A percentile compares a stretch with the other conserved stretches of the same genome.
phyloP scores from a whole-genome alignment of 2,329 filamentous ascomycete species.

The Chaetomium sp. region DNA sequence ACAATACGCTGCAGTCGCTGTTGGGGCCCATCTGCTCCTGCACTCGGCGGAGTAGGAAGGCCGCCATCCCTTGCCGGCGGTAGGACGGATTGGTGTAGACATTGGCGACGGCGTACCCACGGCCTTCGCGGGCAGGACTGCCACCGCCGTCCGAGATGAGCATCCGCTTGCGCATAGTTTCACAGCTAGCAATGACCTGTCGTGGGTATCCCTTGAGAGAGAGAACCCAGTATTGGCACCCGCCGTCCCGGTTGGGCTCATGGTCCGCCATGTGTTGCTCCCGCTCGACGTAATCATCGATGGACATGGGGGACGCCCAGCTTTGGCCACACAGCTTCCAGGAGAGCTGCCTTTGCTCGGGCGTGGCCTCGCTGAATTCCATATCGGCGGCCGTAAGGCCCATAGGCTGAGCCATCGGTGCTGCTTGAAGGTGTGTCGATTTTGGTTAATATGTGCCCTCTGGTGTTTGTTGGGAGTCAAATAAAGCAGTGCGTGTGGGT shows the following conservation, averaged over 20 bases:
- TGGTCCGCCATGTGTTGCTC: constrained; percentile 37
- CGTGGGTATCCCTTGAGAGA: constrained; percentile 36
- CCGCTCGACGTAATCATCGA: constrained; percentile 38
- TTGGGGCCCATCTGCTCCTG: constrained; percentile 41
- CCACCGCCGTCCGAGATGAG: constrained; percentile 33
- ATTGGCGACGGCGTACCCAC: constrained; percentile 41
- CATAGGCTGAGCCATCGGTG: constrained; percentile 31
- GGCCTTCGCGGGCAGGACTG: constrained; percentile 34
- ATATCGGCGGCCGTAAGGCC: constrained; percentile 33
- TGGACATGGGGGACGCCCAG: constrained; percentile 39
- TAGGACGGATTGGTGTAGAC: constrained; percentile 43
- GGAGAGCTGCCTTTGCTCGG: constrained; percentile 37
- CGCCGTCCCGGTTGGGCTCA: constrained; percentile 34
- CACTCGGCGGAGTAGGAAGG: constrained; percentile 40
- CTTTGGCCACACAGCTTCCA: constrained; percentile 39
- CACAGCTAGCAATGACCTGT: constrained; percentile 43
- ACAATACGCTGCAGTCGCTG: constrained; percentile 42
- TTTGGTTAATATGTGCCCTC: background rate
- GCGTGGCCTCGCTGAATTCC: constrained; percentile 37
- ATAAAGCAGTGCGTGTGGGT: background rate
- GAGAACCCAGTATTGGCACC: constrained; percentile 41
- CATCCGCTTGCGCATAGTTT: constrained; percentile 36
- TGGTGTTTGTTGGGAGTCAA: background rate
- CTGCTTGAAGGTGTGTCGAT: background rate
- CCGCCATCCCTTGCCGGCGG: constrained; percentile 42